Conservation (phyloP, 768 basidiomycete genomes). For the Leucogyrophana mollusca region DNA sequence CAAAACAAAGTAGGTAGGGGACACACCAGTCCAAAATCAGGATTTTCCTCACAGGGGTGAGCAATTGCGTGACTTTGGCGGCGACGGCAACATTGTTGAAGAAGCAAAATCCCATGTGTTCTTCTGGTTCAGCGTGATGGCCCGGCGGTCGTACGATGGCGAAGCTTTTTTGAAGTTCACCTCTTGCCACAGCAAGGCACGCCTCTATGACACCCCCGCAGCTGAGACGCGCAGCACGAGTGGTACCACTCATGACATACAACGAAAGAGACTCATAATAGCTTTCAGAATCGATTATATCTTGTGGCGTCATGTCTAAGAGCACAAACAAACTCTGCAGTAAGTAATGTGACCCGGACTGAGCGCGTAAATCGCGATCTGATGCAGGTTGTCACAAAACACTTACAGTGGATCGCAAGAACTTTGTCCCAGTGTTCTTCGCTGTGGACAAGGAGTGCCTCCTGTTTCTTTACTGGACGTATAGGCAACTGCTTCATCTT, state of each 20-base stretch:
- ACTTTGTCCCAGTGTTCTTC: slow-evolving; percentile 93
- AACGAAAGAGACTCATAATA: slow-evolving; percentile 93
- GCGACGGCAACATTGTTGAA: slow-evolving; percentile 98
- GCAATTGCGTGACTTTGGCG: slow-evolving; percentile 72
- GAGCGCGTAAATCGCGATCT: slow-evolving; percentile 11
- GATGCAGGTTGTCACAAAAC: slow-evolving; percentile 10
- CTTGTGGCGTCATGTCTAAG: slow-evolving; percentile 72
- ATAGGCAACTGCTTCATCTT: slow-evolving; percentile 81
- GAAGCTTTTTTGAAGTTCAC: slow-evolving; percentile 80
- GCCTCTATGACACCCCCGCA: slow-evolving; percentile 96
- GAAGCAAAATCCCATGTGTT: slow-evolving; percentile 99
- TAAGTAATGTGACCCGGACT: slow-evolving; percentile 7
- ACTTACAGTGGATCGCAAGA: slow-evolving; percentile 76
- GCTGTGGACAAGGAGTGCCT: slow-evolving; percentile 87
- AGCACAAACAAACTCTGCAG: slow-evolving; percentile 5
- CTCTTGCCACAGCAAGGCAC: slow-evolving; percentile 78
- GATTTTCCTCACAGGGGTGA: slow-evolving; percentile 71
- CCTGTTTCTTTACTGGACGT: slow-evolving; percentile 68
- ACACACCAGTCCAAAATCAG: slow-evolving; percentile 94
- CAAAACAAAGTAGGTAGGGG: background rate
- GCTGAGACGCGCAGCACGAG: slow-evolving; percentile 81
- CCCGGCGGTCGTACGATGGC: slow-evolving; percentile 97
- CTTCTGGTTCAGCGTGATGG: slow-evolving; percentile 97
- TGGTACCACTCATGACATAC: slow-evolving; percentile 86
- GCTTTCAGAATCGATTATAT: slow-evolving; percentile 68